Evolutionary conservation across 1,284 basidiomycete species (phyloP), one percentile per base, ranked within the genome.

Genomic region (Cryptococcus deneoformans): DNA sequence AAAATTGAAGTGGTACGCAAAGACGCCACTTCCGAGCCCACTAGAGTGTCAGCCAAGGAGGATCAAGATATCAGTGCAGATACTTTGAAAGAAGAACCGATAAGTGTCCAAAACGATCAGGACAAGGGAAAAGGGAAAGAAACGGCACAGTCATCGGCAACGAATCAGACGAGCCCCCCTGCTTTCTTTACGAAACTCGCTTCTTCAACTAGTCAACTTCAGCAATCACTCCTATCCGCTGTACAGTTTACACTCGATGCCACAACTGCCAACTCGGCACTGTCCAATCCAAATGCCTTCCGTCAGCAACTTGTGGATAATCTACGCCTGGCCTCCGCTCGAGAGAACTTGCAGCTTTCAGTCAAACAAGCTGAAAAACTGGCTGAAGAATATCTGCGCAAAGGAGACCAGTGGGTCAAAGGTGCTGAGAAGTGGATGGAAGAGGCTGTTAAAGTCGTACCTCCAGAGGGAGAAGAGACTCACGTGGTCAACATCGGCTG

Each of bases 401-500:
- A 87, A 76, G 87, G 88, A 63, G 90, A 92, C 69, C 83, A 78
- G 16, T 64, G 62, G 57, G 59, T 92, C 34, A 83, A 85, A 45
- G 86, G 87, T 75, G 88, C 88, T 63, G 90, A 92, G 70, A 84
- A 79, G 24, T 75, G 73, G 73, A 64, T 75, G 55, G 71, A 66
- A 50, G 74, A 76, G n/a, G 91, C 90, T 10, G 89, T 96, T 65
- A 90, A 90, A 72, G 87, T 96, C 52, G 81, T 96, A 8, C 92
- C 92, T 0, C 92, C 92, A 0, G 86, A 88, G 45, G 82, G 81
- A 42, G 77, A 70, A 6, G 71, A 70, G 14, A 61, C 73, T 0
- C 63, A 68, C 3, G 69, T 72, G 7, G 74, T 80, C 7, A 82
- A 81, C 2, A 69, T 87, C 39, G 72, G 85, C 48, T 91, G 89